Evolutionary conservation across 73 alveolate species (phyloP).

Genomic region (Breviolum minutum): DNA sequence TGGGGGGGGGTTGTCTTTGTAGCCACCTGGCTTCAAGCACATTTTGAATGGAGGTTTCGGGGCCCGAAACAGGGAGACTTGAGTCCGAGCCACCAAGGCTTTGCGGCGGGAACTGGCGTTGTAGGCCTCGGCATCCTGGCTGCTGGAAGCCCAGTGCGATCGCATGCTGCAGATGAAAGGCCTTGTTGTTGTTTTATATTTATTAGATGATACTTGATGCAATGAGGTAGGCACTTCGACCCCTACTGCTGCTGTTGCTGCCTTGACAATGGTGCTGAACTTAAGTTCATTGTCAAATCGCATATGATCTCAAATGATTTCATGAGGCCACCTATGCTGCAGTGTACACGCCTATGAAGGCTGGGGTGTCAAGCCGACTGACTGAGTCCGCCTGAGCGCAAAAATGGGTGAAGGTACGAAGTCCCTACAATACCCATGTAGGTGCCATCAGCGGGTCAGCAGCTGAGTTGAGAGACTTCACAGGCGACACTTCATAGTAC

Average conservation of each 20-base stretch:
- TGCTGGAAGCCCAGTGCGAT: background rate
- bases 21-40: too few species aligned
- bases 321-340: constrained; percentile 80
- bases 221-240: constrained; percentile 59
- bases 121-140: constrained; percentile 52
- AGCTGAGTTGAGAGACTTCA: background rate
- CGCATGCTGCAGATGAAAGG: background rate
- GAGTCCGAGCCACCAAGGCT: constrained; percentile 14
- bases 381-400: background rate
- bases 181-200: background rate
- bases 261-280: constrained; percentile 35
- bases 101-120: constrained; percentile 51
- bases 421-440: constrained; percentile 76
- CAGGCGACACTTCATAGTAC: too few species aligned
- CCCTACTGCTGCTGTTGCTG: constrained; percentile 70
- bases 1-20: too few species aligned
- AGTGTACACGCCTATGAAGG: constrained; percentile 82
- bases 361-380: background rate
- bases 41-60: too few species aligned
- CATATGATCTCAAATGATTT: too few species aligned
- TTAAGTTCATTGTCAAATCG: background rate
- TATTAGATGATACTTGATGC: background rate
- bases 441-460: constrained; percentile 88
- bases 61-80: too few species aligned
- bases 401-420: constrained; percentile 36